Conservation (phyloP, 768 basidiomycete species). For the Dacryopinax primogenitus region DNA sequence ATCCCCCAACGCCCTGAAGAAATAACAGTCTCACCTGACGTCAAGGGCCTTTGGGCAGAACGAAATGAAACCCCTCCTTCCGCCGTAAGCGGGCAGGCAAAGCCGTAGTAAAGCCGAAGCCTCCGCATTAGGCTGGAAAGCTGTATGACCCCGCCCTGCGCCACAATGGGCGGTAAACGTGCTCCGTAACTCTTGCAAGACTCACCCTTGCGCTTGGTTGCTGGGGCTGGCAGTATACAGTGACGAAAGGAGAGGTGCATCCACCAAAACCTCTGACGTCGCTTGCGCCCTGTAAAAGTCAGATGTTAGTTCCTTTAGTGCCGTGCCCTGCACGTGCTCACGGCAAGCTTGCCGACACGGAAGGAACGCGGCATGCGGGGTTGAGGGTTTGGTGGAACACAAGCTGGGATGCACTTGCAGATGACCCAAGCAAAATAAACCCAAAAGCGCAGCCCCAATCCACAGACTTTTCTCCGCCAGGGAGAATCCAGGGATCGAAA, state of each 20-base stretch:
- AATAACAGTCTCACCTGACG: not conserved
- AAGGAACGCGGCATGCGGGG: slow-evolving; percentile 9
- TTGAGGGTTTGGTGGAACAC: not conserved
- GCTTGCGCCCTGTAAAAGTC: not conserved
- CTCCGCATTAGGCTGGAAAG: not conserved
- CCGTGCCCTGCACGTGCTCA: slow-evolving; percentile 1
- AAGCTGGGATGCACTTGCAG: not conserved
- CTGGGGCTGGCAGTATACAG: no score
- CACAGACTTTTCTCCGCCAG: not conserved
- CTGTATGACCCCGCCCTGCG: not conserved
- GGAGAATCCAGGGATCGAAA: not conserved
- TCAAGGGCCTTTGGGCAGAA: not conserved
- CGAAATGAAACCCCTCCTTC: not conserved
- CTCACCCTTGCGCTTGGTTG: no score
- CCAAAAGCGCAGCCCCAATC: no score
- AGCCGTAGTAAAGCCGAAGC: not conserved
- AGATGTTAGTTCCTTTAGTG: not conserved
- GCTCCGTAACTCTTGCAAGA: no score
- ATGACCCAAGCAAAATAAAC: not conserved
- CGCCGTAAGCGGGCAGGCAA: not conserved
- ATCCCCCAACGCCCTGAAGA: not conserved
- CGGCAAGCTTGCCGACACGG: slow-evolving; percentile 8
- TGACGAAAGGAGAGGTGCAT: no score
- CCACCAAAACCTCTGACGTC: not conserved
- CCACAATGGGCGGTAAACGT: no score